phyloP scores from a whole-genome alignment of 1,284 basidiomycete genomes.

The Rhodotorula sp. region DNA sequence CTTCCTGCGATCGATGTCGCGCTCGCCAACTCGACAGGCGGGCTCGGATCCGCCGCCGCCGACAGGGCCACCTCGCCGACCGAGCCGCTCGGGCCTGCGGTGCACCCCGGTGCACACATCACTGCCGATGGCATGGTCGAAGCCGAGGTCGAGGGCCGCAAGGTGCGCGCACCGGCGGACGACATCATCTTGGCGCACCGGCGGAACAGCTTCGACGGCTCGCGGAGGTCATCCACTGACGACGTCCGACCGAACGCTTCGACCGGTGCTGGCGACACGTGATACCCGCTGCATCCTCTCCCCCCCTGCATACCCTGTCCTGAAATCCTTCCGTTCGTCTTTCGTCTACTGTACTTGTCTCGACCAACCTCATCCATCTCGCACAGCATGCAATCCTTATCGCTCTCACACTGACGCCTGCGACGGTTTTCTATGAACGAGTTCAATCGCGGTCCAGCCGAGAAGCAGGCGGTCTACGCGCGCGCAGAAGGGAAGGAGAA shows the following conservation, averaged over 20 bases:
- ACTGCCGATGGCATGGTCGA: slow-evolving; percentile 42
- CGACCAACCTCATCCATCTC: no score
- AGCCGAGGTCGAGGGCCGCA: slow-evolving; percentile 33
- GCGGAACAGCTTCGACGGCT: slow-evolving; percentile 3
- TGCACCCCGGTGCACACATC: slow-evolving; percentile 39
- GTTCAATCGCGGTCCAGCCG: background rate
- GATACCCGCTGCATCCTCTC: background rate
- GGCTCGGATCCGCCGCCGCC: background rate
- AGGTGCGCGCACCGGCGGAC: slow-evolving; percentile 37
- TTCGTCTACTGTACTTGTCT: background rate
- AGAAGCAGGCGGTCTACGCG: background rate
- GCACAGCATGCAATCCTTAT: background rate
- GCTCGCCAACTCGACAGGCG: background rate
- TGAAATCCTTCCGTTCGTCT: background rate
- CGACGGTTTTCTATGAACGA: background rate
- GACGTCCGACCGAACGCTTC: background rate
- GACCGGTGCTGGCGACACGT: background rate
- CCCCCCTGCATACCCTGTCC: background rate
- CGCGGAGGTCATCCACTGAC: background rate
- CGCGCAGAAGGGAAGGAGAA: no score
- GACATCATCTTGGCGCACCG: slow-evolving; percentile 27
- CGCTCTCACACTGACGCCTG: background rate
- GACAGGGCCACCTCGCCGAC: slow-evolving; percentile 30
- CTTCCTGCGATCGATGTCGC: background rate
- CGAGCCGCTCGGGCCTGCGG: slow-evolving; percentile 41